Base-by-base conservation (phyloP, 257 asterid species). In the Scutellaria minor region DNA sequence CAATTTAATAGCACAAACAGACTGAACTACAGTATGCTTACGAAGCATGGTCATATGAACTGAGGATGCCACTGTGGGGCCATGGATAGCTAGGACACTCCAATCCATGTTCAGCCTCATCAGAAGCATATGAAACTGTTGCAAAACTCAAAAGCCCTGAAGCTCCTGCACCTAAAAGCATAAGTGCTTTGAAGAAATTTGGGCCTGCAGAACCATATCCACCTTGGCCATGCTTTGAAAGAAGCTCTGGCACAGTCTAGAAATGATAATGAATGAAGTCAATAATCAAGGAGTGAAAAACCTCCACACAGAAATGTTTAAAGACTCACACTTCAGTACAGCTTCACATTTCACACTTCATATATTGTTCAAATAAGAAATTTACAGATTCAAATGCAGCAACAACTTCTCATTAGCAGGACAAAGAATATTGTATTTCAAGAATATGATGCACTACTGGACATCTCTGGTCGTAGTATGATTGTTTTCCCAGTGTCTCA, bases 21-120 rank as follows among this genome's bases (percentile, higher is more conserved):
- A 41, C 14, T 45, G 15, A 56, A 37, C 27, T 10, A 51, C 31
- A 41, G 40, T 56, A 63, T 47, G 78, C 95, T 86, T 78, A 88
- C 91, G 95, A 88, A 74, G 88, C 81, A 76, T 84, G 95, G 73
- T 88, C 91, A 47, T 85, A 88, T 22, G 91, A 86, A 83, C 85
- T 81, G 41, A 88, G 86, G 65, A 86, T 85, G 83, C 95, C 91
- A 58, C 78, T 74, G 78, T 88, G 89, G 39, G 90, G 91, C 91
- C 95, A 84, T 45, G 95, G 92, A 83, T 88, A 88, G 77, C 58
- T 80, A 9, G 95, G 87, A 63, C 71, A 46, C 71, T 84, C 88
- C 66, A 88, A 70, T 1, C 92, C 95, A 44, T 88, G 90, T 79
- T 88, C 95, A 9, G 87, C 91, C 79, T 88, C 95, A 47, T 88